Conservation (phyloP, 306 rosid species). For the Cucumis hystrix region DNA sequence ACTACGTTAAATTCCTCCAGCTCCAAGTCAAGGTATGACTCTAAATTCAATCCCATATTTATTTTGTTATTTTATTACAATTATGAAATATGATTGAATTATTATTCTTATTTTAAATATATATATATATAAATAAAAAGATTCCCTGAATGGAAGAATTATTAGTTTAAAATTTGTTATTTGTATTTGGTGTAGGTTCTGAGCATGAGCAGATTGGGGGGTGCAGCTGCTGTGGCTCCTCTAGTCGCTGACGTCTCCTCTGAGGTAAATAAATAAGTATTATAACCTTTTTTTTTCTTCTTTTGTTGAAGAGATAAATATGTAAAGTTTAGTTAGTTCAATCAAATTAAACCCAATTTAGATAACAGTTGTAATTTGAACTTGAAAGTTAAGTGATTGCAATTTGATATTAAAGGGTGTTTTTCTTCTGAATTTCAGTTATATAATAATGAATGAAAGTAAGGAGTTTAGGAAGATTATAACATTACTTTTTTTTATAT, state of each 20-base stretch:
- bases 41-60: neutral
- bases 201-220: conserved; percentile 99
- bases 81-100: neutral
- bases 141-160: neutral
- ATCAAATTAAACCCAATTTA: no score
- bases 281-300: no score
- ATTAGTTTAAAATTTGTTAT: neutral
- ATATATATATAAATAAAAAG: neutral
- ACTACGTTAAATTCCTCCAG: conserved; percentile 90
- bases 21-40: conserved; percentile 83
- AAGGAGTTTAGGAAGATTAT: no score
- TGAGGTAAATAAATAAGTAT: conserved; percentile 22
- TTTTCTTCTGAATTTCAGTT: no score
- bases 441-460: no score
- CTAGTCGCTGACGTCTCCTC: conserved; percentile 68
- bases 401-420: no score
- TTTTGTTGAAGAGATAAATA: no score
- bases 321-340: no score
- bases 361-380: no score
- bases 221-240: conserved; percentile 88
- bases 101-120: no score
- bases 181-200: conserved; percentile 43
- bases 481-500: no score
- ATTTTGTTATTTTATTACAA: neutral
- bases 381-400: no score